Evolutionary conservation across 805 yeast species (phyloP).

Genomic region (Geotrichum ghanense): DNA sequence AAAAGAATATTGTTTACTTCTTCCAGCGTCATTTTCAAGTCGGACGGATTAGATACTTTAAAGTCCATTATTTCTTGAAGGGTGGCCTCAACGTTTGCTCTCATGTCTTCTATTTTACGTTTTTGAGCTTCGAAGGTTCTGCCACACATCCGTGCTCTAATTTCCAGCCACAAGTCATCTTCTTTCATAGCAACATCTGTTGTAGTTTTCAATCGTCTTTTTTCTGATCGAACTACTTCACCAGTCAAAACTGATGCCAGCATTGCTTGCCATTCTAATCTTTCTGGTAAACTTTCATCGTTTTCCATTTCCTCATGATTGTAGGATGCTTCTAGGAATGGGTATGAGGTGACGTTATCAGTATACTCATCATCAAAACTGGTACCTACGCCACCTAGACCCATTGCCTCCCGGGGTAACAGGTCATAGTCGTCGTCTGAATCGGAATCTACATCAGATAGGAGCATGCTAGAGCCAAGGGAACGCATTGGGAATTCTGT

Average conservation of each 20-base stretch:
- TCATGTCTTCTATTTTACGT: slow-evolving; percentile 51
- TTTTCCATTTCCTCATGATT: slow-evolving; percentile 19
- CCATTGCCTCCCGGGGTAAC: slow-evolving; percentile 16
- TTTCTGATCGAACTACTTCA: slow-evolving; percentile 86
- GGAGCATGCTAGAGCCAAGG: slow-evolving; percentile 17
- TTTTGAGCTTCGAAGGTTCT: slow-evolving; percentile 72
- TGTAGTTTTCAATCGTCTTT: slow-evolving; percentile 38
- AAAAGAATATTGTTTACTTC: slow-evolving; percentile 50
- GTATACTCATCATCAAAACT: slow-evolving; percentile 23
- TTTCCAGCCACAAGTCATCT: slow-evolving; percentile 78
- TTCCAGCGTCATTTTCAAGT: slow-evolving; percentile 27
- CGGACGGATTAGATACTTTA: slow-evolving; percentile 31
- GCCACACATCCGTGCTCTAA: slow-evolving; percentile 71
- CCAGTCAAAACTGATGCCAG: slow-evolving; percentile 83
- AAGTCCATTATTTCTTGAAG: slow-evolving; percentile 60
- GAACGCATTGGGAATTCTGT: slow-evolving; percentile 41
- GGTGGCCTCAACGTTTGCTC: slow-evolving; percentile 62
- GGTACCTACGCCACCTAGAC: slow-evolving; percentile 24
- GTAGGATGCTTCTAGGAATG: slow-evolving; percentile 13
- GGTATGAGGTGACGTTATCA: slow-evolving; percentile 12
- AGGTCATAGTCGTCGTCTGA: slow-evolving; percentile 21
- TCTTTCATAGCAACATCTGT: slow-evolving; percentile 34
- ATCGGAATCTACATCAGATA: slow-evolving; percentile 21
- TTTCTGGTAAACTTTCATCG: slow-evolving; percentile 37
- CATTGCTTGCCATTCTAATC: slow-evolving; percentile 96